Percentiles rank a stretch among this genome's conserved stretches.
Evolutionary conservation across 129 eudicot genomes (phyloP).

Genomic region (Dittrichia graveolens): DNA sequence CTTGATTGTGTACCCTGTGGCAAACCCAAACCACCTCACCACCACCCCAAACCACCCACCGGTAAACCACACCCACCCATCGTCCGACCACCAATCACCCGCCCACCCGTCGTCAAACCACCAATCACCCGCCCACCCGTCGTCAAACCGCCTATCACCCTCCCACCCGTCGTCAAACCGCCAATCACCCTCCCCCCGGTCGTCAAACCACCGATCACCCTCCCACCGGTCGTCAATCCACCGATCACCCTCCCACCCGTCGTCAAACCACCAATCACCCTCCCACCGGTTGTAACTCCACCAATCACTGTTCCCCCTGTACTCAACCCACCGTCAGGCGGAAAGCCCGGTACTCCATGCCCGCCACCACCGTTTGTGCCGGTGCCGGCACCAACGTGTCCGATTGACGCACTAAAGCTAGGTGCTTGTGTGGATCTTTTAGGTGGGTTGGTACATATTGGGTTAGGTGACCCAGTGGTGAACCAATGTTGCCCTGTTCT

Average conservation of each 20-base stretch:
- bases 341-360: slow-evolving; percentile 46
- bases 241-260: slow-evolving; percentile 41
- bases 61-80: slow-evolving; percentile 37
- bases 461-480: slow-evolving; percentile 71
- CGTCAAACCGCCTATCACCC: slow-evolving; percentile 33
- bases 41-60: slow-evolving; percentile 33
- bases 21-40: slow-evolving; percentile 33
- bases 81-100: slow-evolving; percentile 27
- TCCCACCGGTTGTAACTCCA: slow-evolving; percentile 29
- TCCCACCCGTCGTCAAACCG: slow-evolving; percentile 25
- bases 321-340: slow-evolving; percentile 37
- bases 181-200: slow-evolving; percentile 35
- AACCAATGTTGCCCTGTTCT: slow-evolving; percentile 76
- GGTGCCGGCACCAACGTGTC: slow-evolving; percentile 44
- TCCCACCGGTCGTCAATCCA: slow-evolving; percentile 38
- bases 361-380: slow-evolving; percentile 52
- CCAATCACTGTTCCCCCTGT: slow-evolving; percentile 38
- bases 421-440: slow-evolving; percentile 93
- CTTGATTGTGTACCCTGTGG: slow-evolving; percentile 65
- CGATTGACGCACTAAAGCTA: slow-evolving; percentile 69
- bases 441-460: slow-evolving; percentile 78
- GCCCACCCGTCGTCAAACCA: slow-evolving; percentile 35
- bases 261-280: slow-evolving; percentile 36
- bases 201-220: slow-evolving; percentile 23
- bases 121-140: slow-evolving; percentile 37